Base-by-base conservation (phyloP, 257 asterid genomes). In the Ligustrum vulgare region DNA sequence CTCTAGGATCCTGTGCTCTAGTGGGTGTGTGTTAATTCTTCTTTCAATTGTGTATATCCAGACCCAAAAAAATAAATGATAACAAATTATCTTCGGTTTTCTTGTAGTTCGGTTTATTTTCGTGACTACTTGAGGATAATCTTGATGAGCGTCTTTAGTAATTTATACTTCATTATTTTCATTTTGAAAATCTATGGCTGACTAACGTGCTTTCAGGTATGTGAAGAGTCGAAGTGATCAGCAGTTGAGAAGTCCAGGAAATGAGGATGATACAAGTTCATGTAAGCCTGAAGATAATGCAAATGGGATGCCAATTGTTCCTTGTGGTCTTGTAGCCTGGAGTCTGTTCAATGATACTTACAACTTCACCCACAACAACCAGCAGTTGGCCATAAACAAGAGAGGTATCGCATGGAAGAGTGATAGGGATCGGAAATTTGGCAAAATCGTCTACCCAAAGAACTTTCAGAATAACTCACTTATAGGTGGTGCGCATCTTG, bases 251-350 rank as follows among this genome's bases (percentile, higher is more conserved):
- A 84, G 78, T 67, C 65, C 45, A 22, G 75, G 79, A 20, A 84
- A 72, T 63, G 79, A 35, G 62, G 67, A 74, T 67, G 82, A 80
- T 37, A 85, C 86, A 33, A 39, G 79, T 83, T 43, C 88, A n/a
- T 95, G 99, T 84, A 83, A 82, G 36, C 99, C 99, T 0, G 99
- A 95, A 86, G 94, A 80, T 77, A 31, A 51, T 25, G 83, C 84
- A 43, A 5, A 83, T 79, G 82, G 85, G 41, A 8, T 0, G 16
- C 87, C 97, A 34, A 91, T 95, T 72, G 97, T 95, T 72, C 99
- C 99, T 62, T 95, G 99, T 80, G 99, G 99, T 77, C 97, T 95
- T 77, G 93, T 95, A 56, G 99, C 99, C 2, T 95, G 97, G 98
- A 95, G 97, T 85, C 80, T 95, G 80, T 95, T 95, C 72, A 95